Evolutionary conservation across 345 rosid species (phyloP), one percentile per base, ranked within the genome.

Genomic region (Melaleuca quinquenervia): DNA sequence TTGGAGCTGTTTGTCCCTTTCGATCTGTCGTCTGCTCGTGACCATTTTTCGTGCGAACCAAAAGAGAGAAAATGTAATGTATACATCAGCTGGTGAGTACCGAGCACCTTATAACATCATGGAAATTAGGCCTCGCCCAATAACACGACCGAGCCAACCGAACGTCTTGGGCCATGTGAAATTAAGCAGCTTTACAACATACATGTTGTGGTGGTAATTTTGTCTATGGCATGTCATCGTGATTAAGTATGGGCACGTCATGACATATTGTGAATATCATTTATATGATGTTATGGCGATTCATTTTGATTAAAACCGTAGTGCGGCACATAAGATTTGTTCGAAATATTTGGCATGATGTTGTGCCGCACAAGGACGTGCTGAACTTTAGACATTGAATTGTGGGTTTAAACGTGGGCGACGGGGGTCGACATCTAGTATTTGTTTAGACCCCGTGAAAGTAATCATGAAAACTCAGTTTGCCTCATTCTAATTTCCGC

Each of bases 251-350:
- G 29, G 29, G 29, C 29, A 2, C 1, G 3, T 70, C 80, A 20
- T 11, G 2, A 5, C 13, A 36, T 18, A 7, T 2, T 7, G 20
- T 9, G 10, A 36, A 70, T 24, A 70, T 64, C 18, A 24, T 20
- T 1, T 8, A 8, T 8, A 8, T 32, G 45, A 36, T 32, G 18
- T 36, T 24, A 18, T 0, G 44, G 8, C 0, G 22, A 8, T 29
- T 18, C 6, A 15, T 0, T 4, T 1, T 13, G 4, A 9, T 0
- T 14, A 62, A 62, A 1, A 62, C 0, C 11, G 2, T 7, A 26
- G 56, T 24, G 7, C 1, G 56, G 7, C 8, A 21, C 20, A 7
- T 53, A 3, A 21, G 26, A 10, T 5, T 53, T 20, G 24, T 4
- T 6, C 5, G 27, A 52, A 12, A 60, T 60, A 27, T 27, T 3